Evolutionary conservation across 2,329 filamentous ascomycete species (phyloP).

Genomic region (Pseudonectria buxi): DNA sequence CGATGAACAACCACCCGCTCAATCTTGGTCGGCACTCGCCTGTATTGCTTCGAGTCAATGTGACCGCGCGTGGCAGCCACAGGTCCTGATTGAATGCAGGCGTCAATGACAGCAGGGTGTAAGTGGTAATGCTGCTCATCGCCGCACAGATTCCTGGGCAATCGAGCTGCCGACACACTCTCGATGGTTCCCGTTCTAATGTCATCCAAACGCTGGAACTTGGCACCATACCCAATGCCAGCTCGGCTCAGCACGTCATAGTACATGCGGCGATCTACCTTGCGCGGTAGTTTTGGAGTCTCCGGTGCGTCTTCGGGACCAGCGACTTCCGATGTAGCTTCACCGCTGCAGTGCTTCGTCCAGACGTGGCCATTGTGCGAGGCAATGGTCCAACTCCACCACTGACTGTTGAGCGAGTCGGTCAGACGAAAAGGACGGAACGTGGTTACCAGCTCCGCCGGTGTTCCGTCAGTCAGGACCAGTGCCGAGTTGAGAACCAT

Average conservation of each 20-base stretch:
- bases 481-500: conserved; percentile 25
- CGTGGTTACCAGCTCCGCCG: conserved; percentile 26
- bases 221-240: conserved; percentile 26
- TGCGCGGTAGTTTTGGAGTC: too few species aligned
- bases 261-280: conserved; percentile 13
- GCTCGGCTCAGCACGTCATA: conserved; percentile 21
- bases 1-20: conserved; percentile 13
- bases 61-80: conserved; percentile 17
- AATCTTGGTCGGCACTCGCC: conserved; percentile 20
- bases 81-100: conserved; percentile 24
- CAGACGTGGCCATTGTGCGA: conserved; percentile 15
- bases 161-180: conserved; percentile 13
- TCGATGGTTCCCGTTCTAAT: conserved; percentile 7
- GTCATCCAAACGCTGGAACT: conserved; percentile 22
- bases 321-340: too few species aligned
- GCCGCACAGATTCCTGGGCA: conserved; percentile 6
- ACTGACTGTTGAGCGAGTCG: conserved; percentile 15
- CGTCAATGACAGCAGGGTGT: conserved; percentile 33
- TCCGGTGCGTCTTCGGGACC: too few species aligned
- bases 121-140: conserved; percentile 25
- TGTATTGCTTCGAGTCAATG: conserved; percentile 14
- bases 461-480: conserved; percentile 21
- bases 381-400: conserved; percentile 26
- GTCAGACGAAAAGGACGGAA: conserved; percentile 21
- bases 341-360: conserved; percentile 17